Evolutionary conservation across 1,139 yeast genomes (phyloP).

Genomic region (Lipomyces yarrowii): DNA sequence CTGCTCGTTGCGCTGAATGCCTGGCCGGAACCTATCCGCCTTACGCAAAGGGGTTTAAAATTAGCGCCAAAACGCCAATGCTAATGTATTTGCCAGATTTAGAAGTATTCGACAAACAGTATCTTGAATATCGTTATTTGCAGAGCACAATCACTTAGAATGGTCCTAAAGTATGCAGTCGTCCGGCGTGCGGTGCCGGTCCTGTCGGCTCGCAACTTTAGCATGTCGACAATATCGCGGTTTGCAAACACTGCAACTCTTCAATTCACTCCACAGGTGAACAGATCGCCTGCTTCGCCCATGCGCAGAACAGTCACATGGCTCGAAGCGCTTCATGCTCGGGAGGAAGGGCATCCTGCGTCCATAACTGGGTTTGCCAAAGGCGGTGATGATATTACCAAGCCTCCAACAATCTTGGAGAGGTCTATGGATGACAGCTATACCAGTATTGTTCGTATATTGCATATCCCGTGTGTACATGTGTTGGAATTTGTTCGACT

Average conservation of each 20-base stretch:
- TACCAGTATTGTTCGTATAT: conserved; percentile 53
- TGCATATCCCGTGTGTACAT: conserved; percentile 58
- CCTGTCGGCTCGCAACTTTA: background rate
- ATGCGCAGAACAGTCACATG: conserved; percentile 59
- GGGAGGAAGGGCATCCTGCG: conserved; percentile 62
- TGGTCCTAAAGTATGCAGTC: background rate
- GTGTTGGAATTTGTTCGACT: conserved; percentile 45
- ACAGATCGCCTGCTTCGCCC: conserved; percentile 41
- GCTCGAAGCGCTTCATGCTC: conserved; percentile 79
- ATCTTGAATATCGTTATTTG: background rate
- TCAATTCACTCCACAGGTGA: conserved; percentile 39
- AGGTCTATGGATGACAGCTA: conserved; percentile 63
- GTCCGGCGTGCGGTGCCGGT: background rate
- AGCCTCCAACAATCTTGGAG: conserved; percentile 29
- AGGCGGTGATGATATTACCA: conserved; percentile 43
- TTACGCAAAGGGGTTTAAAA: background rate
- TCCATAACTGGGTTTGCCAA: conserved; percentile 34
- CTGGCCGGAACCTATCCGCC: background rate
- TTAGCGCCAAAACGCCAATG: background rate
- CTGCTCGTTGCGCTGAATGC: background rate
- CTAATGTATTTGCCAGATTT: background rate
- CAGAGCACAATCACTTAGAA: background rate
- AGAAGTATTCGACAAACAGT: background rate
- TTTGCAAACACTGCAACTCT: background rate
- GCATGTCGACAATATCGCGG: background rate